Evolutionary conservation across 805 yeast genomes (phyloP), one percentile per base, ranked within the genome.

Genomic region (Saccharomycopsis sp.): DNA sequence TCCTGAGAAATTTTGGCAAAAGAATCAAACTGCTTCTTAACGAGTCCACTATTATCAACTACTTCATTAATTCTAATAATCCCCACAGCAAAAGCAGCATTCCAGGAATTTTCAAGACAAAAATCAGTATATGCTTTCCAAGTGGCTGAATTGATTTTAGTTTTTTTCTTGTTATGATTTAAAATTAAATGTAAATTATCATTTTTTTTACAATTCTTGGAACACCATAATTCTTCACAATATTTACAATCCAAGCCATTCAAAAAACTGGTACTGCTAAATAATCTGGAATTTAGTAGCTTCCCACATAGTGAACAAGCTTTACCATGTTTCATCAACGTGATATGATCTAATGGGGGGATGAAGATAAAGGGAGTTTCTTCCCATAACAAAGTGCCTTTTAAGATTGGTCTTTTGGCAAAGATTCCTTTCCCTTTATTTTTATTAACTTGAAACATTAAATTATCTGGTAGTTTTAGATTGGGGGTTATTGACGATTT

Each of bases 281-380:
- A 45, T 2, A 34, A 19, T 6, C 64, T 49, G 3, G 52, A 46
- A 2, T 62, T 58, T 29, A 77, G 58, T 2, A 76, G 59, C 34
- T 69, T 67, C 1, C 87, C 85, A 62, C 95, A 84, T 52, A 70
- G 68, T 1, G 84, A 64, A 56, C 95, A 84, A 3, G 84, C 82
- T 49, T 72, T 72, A 0, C 87, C 83, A 17, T 57, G 53, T 34
- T 69, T 63, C 49, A 81, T 72, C 43, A 81, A 59, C 29, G 71
- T 66, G 34, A 76, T 59, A 49, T 77, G 74, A 13, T 80, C 85
- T 46, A 83, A 62, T 2, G 81, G 84, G 2, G 89, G 84, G 1
- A 82, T 61, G 29, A 72, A 69, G 31, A 71, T 62, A 42, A 84
- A 64, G 5, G 86, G 74, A 1, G 61, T 63, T 52, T 83, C 94